Conservation (phyloP, 441 rosid genomes). For the Erodium texanum region DNA sequence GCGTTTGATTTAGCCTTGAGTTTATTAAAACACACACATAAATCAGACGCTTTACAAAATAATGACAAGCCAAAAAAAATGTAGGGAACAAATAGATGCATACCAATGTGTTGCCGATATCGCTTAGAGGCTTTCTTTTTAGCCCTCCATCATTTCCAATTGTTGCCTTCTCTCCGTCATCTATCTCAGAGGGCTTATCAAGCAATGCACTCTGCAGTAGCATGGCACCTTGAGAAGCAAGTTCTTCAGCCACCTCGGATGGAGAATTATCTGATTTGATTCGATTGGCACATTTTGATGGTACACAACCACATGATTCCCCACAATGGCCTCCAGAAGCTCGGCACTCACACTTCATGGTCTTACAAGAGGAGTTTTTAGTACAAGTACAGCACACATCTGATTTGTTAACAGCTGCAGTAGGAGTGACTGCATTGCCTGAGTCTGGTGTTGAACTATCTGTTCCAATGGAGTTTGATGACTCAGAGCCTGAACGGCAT, state of each 20-base stretch:
- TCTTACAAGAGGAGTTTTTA: slow-evolving; percentile 61
- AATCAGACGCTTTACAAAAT: neutral
- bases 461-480: slow-evolving; percentile 21
- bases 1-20: slow-evolving; percentile 67
- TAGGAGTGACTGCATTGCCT: slow-evolving; percentile 23
- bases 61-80: neutral
- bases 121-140: slow-evolving; percentile 67
- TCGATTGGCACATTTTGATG: slow-evolving; percentile 61
- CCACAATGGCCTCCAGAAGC: slow-evolving; percentile 55
- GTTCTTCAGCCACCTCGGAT: slow-evolving; percentile 27
- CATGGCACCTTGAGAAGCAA: slow-evolving; percentile 73
- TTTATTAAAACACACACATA: neutral
- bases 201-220: slow-evolving; percentile 67
- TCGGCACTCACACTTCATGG: slow-evolving; percentile 72
- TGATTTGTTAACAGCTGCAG: slow-evolving; percentile 13
- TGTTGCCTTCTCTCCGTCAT: slow-evolving; percentile 11
- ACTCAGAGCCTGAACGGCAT: slow-evolving; percentile 26
- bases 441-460: slow-evolving; percentile 23
- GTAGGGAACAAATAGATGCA: slow-evolving; percentile 12
- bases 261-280: slow-evolving; percentile 23
- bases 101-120: slow-evolving; percentile 83
- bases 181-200: slow-evolving; percentile 23
- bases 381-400: slow-evolving; percentile 61
- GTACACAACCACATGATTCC: slow-evolving; percentile 54
- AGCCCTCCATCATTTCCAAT: slow-evolving; percentile 28